Conservation (phyloP, 768 basidiomycete species). For the Collybiopsis luxurians region DNA sequence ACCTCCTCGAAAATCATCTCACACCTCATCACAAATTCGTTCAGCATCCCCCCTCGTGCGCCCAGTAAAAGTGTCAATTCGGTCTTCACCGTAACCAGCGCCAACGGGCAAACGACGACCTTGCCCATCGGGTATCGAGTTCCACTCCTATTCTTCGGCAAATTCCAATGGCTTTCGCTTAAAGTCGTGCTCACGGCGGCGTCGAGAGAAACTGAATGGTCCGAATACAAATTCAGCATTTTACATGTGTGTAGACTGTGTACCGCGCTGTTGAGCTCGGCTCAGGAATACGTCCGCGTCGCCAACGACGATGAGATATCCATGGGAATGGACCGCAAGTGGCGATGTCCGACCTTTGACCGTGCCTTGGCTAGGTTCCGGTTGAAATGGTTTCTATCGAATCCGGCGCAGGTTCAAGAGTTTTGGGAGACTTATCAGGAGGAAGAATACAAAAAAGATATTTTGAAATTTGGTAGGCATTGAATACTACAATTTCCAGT, state of each 20-base stretch:
- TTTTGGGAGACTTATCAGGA: slow-evolving; percentile 31
- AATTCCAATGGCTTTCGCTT: slow-evolving; percentile 41
- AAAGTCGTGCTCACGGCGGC: slow-evolving; percentile 35
- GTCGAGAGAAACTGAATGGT: slow-evolving; percentile 35
- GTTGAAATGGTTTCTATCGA: slow-evolving; percentile 37
- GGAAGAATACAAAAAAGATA: slow-evolving; percentile 11
- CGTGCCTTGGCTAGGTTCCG: slow-evolving; percentile 39
- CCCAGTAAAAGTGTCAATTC: slow-evolving; percentile 4
- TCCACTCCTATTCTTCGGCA: slow-evolving; percentile 43
- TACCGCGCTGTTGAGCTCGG: slow-evolving; percentile 29
- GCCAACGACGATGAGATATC: not conserved
- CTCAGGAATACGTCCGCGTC: slow-evolving; percentile 16
- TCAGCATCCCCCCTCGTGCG: slow-evolving; percentile 30
- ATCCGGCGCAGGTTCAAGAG: slow-evolving; percentile 35
- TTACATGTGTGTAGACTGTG: slow-evolving; percentile 42
- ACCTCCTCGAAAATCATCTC: slow-evolving; percentile 29
- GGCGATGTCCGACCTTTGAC: slow-evolving; percentile 42
- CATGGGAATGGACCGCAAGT: slow-evolving; percentile 29
- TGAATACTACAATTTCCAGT: no score
- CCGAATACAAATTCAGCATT: slow-evolving; percentile 38
- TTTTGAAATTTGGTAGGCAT: slow-evolving; percentile 11
- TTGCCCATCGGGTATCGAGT: slow-evolving; percentile 40
- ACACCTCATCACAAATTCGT: slow-evolving; percentile 31
- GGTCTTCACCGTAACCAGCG: slow-evolving; percentile 11
- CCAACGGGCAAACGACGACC: slow-evolving; percentile 16